Evolutionary conservation across 2,329 filamentous ascomycete species (phyloP).

Genomic region (Colletotrichum falcatum): DNA sequence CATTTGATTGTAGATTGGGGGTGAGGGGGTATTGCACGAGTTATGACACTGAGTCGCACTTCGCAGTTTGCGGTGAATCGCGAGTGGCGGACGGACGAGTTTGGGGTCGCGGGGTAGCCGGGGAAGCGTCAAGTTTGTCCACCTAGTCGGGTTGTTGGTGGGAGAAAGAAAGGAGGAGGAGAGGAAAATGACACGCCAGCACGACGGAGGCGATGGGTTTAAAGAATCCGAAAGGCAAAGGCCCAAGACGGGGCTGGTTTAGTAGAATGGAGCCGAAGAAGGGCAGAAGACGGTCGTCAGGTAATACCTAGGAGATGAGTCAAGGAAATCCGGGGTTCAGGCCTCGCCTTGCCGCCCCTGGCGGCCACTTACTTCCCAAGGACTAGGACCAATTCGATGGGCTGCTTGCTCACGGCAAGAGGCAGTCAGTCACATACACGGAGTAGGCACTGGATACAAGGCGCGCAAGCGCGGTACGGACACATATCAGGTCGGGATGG

Average conservation of each 20-base stretch:
- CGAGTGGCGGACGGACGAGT: conserved; percentile 19
- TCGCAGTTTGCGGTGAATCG: not conserved
- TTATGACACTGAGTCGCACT: conserved; percentile 13
- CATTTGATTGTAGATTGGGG: conserved; percentile 41
- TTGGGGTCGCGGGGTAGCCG: conserved; percentile 2
- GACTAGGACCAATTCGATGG: conserved; percentile 9
- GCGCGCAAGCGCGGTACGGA: conserved; percentile 20
- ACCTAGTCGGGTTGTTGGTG: not conserved
- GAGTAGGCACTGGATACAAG: conserved; percentile 26
- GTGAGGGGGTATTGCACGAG: not conserved
- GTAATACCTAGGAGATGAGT: conserved; percentile 38
- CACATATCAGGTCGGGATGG: conserved; percentile 7
- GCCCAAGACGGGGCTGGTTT: conserved; percentile 31
- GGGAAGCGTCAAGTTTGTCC: not conserved
- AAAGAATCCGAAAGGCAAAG: conserved; percentile 21
- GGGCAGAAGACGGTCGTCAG: conserved; percentile 15
- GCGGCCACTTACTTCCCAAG: conserved; percentile 7
- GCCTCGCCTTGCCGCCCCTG: conserved; percentile 14
- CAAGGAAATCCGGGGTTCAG: conserved; percentile 41
- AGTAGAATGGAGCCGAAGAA: conserved; percentile 33
- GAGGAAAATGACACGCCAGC: conserved; percentile 3
- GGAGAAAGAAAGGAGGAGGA: not conserved
- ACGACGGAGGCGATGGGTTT: conserved; percentile 27
- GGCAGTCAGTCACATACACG: conserved; percentile 16
- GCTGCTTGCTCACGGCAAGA: not conserved